Percentiles rank a stretch among this genome's conserved stretches.
phyloP scores from a whole-genome alignment of 805 yeast genomes.

The Candida berthetii region DNA sequence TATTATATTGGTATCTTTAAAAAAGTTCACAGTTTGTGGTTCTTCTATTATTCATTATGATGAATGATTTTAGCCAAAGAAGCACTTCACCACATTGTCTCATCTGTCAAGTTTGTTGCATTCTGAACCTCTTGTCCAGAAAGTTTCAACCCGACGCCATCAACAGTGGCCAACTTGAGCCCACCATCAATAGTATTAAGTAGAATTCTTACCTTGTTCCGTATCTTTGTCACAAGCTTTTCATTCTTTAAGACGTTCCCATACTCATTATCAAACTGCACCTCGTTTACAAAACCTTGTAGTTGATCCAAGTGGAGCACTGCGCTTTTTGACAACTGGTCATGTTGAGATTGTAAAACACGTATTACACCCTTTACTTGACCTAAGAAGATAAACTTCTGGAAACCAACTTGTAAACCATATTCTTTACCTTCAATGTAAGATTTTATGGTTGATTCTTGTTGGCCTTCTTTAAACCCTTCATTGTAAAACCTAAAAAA shows the following conservation, averaged over 20 bases:
- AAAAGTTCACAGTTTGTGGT: no score
- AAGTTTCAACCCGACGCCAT: conserved; percentile 10
- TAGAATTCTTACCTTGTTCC: conserved; percentile 56
- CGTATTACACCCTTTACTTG: conserved; percentile 48
- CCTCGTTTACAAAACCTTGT: conserved; percentile 20
- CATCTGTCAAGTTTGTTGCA: conserved; percentile 15
- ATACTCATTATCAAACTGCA: conserved; percentile 42
- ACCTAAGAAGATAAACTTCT: conserved; percentile 64
- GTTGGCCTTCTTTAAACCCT: conserved; percentile 69
- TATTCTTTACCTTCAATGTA: conserved; percentile 73
- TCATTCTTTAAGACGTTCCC: conserved; percentile 52
- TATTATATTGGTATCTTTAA: no score
- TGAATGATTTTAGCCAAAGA: no score
- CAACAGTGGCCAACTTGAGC: conserved; percentile 3
- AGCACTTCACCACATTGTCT: conserved; percentile 23
- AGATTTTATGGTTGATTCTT: conserved; percentile 54
- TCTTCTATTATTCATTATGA: no score
- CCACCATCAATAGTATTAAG: conserved; percentile 20
- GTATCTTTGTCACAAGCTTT: conserved; percentile 40
- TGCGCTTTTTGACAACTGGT: conserved; percentile 16
- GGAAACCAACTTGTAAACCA: conserved; percentile 78
- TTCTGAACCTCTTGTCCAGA: conserved; percentile 14
- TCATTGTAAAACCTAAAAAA: conserved; percentile 44
- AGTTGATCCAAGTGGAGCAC: conserved; percentile 20
- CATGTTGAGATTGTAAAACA: conserved; percentile 26